Evolutionary conservation across 805 yeast species (phyloP).

Genomic region (Candida sonorensis): DNA sequence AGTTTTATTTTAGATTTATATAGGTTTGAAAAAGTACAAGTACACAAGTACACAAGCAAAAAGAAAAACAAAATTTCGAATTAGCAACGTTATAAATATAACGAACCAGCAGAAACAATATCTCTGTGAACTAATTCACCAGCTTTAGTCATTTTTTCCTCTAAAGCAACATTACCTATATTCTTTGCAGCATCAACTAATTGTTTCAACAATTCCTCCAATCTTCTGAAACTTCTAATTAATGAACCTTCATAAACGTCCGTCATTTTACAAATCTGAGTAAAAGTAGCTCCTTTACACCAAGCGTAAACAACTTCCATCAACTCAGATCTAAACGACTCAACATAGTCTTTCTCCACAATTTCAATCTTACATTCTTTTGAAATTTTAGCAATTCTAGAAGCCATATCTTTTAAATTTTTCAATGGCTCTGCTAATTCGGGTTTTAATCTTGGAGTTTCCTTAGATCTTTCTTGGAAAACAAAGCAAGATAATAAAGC

Average conservation of each 20-base stretch:
- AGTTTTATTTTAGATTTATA: no score
- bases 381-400: constrained; percentile 80
- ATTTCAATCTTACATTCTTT: constrained; percentile 87
- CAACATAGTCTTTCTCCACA: constrained; percentile 87
- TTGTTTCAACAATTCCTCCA: constrained; percentile 90
- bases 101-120: constrained; percentile 92
- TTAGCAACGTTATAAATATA: constrained; percentile 46
- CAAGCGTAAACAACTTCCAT: constrained; percentile 97
- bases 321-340: constrained; percentile 82
- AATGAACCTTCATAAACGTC: constrained; percentile 97
- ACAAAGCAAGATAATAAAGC: constrained; percentile 91
- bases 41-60: background rate
- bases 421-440: constrained; percentile 91
- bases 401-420: constrained; percentile 85
- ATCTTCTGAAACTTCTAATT: constrained; percentile 88
- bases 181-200: constrained; percentile 88
- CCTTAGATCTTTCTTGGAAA: constrained; percentile 93
- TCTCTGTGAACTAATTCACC: constrained; percentile 87
- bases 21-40: background rate
- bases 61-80: no score
- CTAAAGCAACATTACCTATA: constrained; percentile 83
- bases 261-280: constrained; percentile 97
- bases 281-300: constrained; percentile 95
- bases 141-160: constrained; percentile 83
- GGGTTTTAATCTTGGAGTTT: constrained; percentile 75